phyloP scores from a whole-genome alignment of 257 asterid species.

The Nicotiana noctiflora region DNA sequence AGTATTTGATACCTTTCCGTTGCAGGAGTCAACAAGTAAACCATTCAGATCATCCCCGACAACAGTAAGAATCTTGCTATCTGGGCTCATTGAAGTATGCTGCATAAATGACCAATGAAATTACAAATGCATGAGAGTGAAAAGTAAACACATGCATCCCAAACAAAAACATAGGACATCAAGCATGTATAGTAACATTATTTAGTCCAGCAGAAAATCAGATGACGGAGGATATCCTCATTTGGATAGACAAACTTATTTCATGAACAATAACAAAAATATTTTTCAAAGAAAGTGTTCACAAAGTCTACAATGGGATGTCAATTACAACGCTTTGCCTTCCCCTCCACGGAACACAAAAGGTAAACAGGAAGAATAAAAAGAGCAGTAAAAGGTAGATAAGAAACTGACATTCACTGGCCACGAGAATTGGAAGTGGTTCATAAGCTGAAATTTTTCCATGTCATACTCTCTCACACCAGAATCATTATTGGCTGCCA shows the following conservation, averaged over 20 bases:
- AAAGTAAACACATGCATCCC: neutral
- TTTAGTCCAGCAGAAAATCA: too few relatives aligned
- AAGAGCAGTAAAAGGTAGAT: neutral
- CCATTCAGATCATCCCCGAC: slow-evolving; percentile 67
- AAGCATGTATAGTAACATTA: too few relatives aligned
- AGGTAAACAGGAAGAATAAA: neutral
- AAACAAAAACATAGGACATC: too few relatives aligned
- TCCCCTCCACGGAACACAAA: neutral
- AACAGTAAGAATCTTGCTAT: slow-evolving; percentile 54
- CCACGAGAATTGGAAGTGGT: slow-evolving; percentile 68
- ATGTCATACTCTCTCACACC: slow-evolving; percentile 66
- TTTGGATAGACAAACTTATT: too few relatives aligned
- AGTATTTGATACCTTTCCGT: slow-evolving; percentile 47
- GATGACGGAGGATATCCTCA: too few relatives aligned
- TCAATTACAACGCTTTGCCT: neutral
- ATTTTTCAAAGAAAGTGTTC: neutral
- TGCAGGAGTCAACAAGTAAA: slow-evolving; percentile 52
- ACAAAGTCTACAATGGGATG: neutral
- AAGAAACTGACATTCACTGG: slow-evolving; percentile 74
- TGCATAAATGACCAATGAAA: slow-evolving; percentile 26
- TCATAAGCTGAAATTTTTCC: slow-evolving; percentile 42
- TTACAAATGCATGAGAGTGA: neutral
- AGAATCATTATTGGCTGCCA: slow-evolving; percentile 80
- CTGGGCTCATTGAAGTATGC: slow-evolving; percentile 77
- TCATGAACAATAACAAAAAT: neutral